Conservation (phyloP, 2,329 filamentous ascomycete genomes). For the Rasamsonia emersonii region DNA sequence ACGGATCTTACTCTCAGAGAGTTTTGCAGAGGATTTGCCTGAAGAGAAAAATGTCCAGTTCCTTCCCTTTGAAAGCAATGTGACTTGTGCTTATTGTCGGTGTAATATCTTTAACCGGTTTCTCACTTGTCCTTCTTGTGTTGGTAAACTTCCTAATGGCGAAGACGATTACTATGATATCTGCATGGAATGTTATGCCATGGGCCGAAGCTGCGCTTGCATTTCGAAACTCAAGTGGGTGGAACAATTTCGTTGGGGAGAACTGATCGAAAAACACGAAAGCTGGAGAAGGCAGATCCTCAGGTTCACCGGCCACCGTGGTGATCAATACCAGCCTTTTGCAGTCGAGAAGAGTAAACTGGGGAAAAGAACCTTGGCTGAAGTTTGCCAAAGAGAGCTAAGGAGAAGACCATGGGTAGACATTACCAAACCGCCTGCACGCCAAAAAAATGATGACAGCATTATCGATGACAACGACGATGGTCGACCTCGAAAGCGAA, state of each 20-base stretch:
- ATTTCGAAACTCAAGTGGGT: slow-evolving; percentile 81
- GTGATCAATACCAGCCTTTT: slow-evolving; percentile 52
- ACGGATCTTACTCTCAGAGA: slow-evolving; percentile 72
- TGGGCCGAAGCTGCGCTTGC: slow-evolving; percentile 88
- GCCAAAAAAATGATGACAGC: slow-evolving; percentile 23
- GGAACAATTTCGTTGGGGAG: slow-evolving; percentile 83
- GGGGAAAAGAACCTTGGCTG: slow-evolving; percentile 71
- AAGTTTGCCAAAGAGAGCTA: slow-evolving; percentile 90
- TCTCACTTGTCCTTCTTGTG: slow-evolving; percentile 80
- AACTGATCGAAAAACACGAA: slow-evolving; percentile 70
- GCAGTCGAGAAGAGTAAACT: slow-evolving; percentile 58
- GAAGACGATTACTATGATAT: slow-evolving; percentile 87
- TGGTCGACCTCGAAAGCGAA: slow-evolving; percentile 54
- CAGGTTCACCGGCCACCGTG: slow-evolving; percentile 59
- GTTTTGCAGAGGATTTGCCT: slow-evolving; percentile 58
- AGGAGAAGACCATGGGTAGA: slow-evolving; percentile 73
- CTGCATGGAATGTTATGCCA: slow-evolving; percentile 97
- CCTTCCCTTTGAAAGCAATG: slow-evolving; percentile 75
- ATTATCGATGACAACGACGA: slow-evolving; percentile 50
- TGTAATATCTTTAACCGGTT: slow-evolving; percentile 98
- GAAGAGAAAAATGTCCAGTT: slow-evolving; percentile 65
- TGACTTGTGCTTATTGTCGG: slow-evolving; percentile 92
- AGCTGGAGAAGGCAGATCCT: slow-evolving; percentile 73
- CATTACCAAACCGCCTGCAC: slow-evolving; percentile 52
- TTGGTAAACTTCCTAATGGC: slow-evolving; percentile 56